Evolutionary conservation across 257 asterid species (phyloP).

Genomic region (Salvia hispanica): DNA sequence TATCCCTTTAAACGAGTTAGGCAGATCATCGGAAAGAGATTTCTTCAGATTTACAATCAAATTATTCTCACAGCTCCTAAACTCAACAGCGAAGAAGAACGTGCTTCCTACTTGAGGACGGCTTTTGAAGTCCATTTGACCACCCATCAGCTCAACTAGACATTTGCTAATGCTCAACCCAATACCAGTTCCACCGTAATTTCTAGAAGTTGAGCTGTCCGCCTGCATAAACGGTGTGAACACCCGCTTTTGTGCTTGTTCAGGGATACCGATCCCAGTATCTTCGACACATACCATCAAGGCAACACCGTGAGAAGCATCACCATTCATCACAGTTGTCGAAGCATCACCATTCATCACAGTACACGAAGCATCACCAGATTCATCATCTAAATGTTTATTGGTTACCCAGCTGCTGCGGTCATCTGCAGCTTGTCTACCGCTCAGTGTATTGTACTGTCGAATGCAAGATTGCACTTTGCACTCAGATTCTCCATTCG

Average conservation of each 20-base stretch:
- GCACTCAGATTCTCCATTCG: conserved; percentile 53
- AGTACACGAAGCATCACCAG: conserved; percentile 32
- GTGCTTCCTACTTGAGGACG: conserved; percentile 87
- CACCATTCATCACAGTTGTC: conserved; percentile 30
- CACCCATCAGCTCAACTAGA: conserved; percentile 91
- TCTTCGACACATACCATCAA: conserved; percentile 83
- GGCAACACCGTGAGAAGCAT: conserved; percentile 41
- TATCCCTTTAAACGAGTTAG: conserved; percentile 60
- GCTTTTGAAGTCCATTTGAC: conserved; percentile 76
- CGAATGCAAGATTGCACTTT: conserved; percentile 34
- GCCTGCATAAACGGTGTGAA: conserved; percentile 98
- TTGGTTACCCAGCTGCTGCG: conserved; percentile 71
- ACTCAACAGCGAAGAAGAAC: conserved; percentile 67
- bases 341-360: no score
- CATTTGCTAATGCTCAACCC: conserved; percentile 93
- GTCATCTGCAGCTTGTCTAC: conserved; percentile 78
- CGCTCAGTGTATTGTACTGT: conserved; percentile 67
- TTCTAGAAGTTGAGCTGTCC: conserved; percentile 89
- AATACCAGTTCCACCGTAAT: conserved; percentile 94
- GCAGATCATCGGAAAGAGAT: conserved; percentile 55
- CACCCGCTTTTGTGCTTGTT: conserved; percentile 68
- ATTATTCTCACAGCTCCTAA: conserved; percentile 49
- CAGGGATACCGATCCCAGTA: conserved; percentile 86
- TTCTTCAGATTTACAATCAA: conserved; percentile 42
- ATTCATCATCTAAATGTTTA: conserved; percentile 56